Percentiles rank a stretch among this genome's conserved stretches.
phyloP scores from a whole-genome alignment of 2,329 filamentous ascomycete genomes.

The Pestalotiopsis sp. region DNA sequence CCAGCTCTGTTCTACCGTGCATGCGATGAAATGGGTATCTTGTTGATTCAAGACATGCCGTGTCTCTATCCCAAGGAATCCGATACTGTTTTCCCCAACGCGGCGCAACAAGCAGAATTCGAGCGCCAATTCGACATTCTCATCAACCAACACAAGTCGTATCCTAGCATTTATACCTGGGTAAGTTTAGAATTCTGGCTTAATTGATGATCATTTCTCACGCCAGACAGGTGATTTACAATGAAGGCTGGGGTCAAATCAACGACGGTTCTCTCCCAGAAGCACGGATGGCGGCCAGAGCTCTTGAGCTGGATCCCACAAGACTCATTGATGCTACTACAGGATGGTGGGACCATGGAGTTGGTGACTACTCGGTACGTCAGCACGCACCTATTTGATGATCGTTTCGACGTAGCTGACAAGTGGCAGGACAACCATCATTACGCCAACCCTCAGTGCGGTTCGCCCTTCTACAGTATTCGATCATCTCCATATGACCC shows the following conservation, averaged over 20 bases:
- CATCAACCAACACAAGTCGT: conserved; percentile 64
- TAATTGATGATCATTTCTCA: not conserved
- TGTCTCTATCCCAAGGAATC: conserved; percentile 54
- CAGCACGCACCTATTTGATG: not conserved
- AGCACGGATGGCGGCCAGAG: conserved; percentile 53
- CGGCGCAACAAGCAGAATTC: conserved; percentile 54
- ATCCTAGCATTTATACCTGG: conserved; percentile 68
- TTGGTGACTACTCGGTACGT: conserved; percentile 60
- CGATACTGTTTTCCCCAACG: conserved; percentile 36
- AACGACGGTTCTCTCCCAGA: conserved; percentile 54
- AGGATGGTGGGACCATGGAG: conserved; percentile 71
- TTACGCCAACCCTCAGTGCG: conserved; percentile 72
- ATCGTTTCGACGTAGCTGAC: not conserved
- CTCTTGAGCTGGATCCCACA: conserved; percentile 63
- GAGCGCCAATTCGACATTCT: conserved; percentile 60
- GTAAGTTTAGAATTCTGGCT: conserved; percentile 33
- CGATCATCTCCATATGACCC: conserved; percentile 58
- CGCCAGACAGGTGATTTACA: conserved; percentile 61
- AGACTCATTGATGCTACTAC: conserved; percentile 64
- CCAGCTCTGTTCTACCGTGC: conserved; percentile 69
- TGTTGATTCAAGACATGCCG: conserved; percentile 76
- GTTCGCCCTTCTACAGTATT: conserved; percentile 67
- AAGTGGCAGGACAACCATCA: conserved; percentile 65
- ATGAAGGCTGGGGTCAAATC: conserved; percentile 72
- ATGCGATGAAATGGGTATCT: conserved; percentile 65